Base-by-base conservation (phyloP, 306 rosid genomes). In the Sicyos edulis region DNA sequence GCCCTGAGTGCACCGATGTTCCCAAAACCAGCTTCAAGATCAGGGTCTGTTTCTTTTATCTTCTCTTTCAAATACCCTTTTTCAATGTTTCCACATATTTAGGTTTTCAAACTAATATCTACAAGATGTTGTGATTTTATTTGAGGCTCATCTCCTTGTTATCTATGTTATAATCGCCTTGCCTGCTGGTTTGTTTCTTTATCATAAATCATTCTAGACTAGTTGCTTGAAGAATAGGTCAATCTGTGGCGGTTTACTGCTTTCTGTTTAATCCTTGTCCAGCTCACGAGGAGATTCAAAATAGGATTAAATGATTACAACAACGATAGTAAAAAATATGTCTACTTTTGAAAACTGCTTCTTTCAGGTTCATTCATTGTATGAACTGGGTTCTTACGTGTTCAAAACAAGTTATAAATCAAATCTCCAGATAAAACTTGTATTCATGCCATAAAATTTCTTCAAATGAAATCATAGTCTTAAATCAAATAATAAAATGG, bases 1-100 rank as follows among this genome's bases (percentile, higher is more conserved):
- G 97, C n/a, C 86, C 96, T 0, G 97, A 95, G 71, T 91, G 99
- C 82, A 95, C 89, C 0, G 96, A 95, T 89, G 91, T 89, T 45
- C 97, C 99, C 75, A 91, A 86, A 76, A 83, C 88, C 72, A 80
- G 84, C 70, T 95, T 95, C 84, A 95, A 85, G 37, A 95, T 95
- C 86, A 91, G 86, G 97, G 99, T 91, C 20, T 3, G 54, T 78
- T 66, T 42, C 13, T 53, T 47, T 60, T 10, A n/a, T 72, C 26
- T 71, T 17, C 61, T 32, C 37, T 32, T 32, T 5, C 37, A 32
- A 32, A 32, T 32, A 32, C 29, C 16, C 40, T 20, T 63, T 10
- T 59, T 44, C 32, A 37, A 19, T 64, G 51, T 12, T 9, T 63
- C 29, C 54, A 42, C 5, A 42, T 19, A 19, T 65, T 50, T 65